These are phyloP conservation scores for Ceratobasidium sp. DNA, from an alignment of 1,284 basidiomycete species.

Conservation along the genomic window DNA sequence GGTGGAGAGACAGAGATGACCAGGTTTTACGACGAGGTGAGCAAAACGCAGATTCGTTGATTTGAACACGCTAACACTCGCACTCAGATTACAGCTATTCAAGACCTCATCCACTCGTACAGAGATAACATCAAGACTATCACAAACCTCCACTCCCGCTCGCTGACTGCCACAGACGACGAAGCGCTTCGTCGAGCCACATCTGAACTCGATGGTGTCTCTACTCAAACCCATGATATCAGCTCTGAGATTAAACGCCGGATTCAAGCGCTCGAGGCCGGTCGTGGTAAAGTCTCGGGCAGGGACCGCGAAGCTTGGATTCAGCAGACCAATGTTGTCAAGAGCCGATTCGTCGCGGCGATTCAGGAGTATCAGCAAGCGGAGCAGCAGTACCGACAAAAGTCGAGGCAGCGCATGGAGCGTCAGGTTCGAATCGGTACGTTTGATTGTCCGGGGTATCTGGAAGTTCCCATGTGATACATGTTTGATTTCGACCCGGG, in stretches of 20 bases:
- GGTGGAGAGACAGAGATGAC: slow-evolving; percentile 44
- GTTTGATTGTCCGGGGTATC: not conserved
- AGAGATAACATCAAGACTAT: slow-evolving; percentile 47
- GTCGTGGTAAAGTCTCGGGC: slow-evolving; percentile 25
- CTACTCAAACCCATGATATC: slow-evolving; percentile 30
- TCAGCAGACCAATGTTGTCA: slow-evolving; percentile 45
- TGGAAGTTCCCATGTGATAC: not conserved
- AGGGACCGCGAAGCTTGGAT: slow-evolving; percentile 33
- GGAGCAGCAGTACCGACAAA: slow-evolving; percentile 39
- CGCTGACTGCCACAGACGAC: slow-evolving; percentile 48
- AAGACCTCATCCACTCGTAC: slow-evolving; percentile 44
- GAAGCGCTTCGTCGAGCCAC: slow-evolving; percentile 42
- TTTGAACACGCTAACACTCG: not conserved
- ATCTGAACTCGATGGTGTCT: slow-evolving; percentile 40
- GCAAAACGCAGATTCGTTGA: not conserved
- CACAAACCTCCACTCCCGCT: slow-evolving; percentile 48
- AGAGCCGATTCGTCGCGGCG: slow-evolving; percentile 45
- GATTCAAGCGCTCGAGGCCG: slow-evolving; percentile 28
- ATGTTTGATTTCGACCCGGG: not conserved
- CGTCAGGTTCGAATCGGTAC: slow-evolving; percentile 48
- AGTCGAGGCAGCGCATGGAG: slow-evolving; percentile 44
- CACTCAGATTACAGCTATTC: slow-evolving; percentile 44
- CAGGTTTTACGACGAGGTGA: slow-evolving; percentile 43
- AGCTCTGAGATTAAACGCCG: slow-evolving; percentile 35
- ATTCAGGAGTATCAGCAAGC: slow-evolving; percentile 48